Percentiles rank a stretch among this genome's conserved stretches.
Conservation (phyloP, 2,329 filamentous ascomycete genomes). For the Beauveria caledonica region DNA sequence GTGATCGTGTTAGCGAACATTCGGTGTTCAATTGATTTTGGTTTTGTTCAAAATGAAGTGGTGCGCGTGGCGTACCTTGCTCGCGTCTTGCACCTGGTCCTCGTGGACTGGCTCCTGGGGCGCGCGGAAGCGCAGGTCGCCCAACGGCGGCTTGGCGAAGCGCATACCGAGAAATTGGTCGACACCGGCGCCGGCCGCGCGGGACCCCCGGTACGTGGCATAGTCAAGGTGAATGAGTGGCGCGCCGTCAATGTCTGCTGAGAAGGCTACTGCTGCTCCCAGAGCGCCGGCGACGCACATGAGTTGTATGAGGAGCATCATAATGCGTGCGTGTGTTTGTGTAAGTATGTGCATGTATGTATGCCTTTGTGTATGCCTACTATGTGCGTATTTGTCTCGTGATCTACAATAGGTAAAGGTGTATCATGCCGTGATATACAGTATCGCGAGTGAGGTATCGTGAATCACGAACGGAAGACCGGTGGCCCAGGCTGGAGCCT, state of each 20-base stretch:
- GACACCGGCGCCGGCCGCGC: constrained; percentile 28
- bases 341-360: neutral
- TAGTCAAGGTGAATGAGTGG: constrained; percentile 33
- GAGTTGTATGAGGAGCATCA: neutral
- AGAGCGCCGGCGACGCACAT: neutral
- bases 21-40: too few relatives aligned
- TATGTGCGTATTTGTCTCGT: neutral
- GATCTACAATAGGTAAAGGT: neutral
- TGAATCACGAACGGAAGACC: neutral
- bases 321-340: neutral
- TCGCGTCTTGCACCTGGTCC: constrained; percentile 26
- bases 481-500: neutral
- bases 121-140: constrained; percentile 41
- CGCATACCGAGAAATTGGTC: constrained; percentile 40
- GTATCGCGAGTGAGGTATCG: neutral
- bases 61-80: constrained; percentile 21
- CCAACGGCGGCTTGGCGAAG: constrained; percentile 43
- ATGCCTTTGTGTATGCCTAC: neutral
- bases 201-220: constrained; percentile 33
- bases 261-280: neutral
- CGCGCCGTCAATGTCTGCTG: neutral
- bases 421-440: neutral
- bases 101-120: constrained; percentile 34
- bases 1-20: neutral
- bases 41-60: neutral